Base-by-base conservation (phyloP, 2,329 filamentous ascomycete species). In the Pseudodiploospora longispora region DNA sequence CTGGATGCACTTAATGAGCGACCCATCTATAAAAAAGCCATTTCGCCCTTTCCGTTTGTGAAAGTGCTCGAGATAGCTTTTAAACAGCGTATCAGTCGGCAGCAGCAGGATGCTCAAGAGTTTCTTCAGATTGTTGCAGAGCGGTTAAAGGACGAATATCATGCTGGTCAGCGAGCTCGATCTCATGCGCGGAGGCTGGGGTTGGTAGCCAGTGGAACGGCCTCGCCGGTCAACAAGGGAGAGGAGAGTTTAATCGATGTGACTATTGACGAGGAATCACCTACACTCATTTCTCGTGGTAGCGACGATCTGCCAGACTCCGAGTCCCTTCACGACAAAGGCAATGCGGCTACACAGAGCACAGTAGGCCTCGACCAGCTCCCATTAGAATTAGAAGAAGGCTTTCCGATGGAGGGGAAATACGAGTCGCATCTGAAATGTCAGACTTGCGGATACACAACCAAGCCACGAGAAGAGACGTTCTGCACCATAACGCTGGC, bases 21-120 rank as follows among this genome's bases (percentile, higher is more conserved):
- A 42, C 91, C 93, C 2, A 86, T 97, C 54, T 87, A 90, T 63
- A 89, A 82, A 59, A 98, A 97, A 71, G 93, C 88, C 0, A 94
- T 97, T 44, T 89, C 87, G 10, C 89, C 91, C 3, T 77, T 80
- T n/a, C 76, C 76, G 1, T 96, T 98, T 59, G 85, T 98, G 36
- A 73, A 77, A 50, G 83, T 86, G 0, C 71, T 98, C 41, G 93
- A 98, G 67, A 71, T 73, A 30, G 89, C 91, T 1, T 98, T 96
- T 59, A 80, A 81, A 44, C 91, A 94, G 57, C 82, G 87, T 55
- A 95, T 98, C 55, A 96, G 87, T 60, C 77, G 91, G 43, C 88
- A 93, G 59, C 93, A 98, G 65, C 93, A 98, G 65, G 93, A 98
- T 68, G 93, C 93, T 8, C 93, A 98, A 59, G 93, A 98, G 63